Evolutionary conservation across 192 early-diverging fungal species (phyloP), one percentile per base, ranked within the genome.

Genomic region (Coemansia sp.): DNA sequence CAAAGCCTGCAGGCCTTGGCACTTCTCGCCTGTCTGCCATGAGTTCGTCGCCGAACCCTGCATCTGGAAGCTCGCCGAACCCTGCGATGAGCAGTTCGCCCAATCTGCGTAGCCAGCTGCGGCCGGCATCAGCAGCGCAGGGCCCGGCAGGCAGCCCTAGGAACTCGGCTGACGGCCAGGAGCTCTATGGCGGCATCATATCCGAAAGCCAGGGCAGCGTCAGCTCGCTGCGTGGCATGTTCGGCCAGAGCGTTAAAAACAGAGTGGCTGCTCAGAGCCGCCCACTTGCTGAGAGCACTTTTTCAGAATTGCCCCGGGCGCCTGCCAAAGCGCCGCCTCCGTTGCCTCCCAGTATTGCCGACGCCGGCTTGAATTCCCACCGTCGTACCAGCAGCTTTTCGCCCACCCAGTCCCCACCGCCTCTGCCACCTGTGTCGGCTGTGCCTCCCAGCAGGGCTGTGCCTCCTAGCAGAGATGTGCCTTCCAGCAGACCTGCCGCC

Each of bases 151-250:
- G 20, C 23, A 53, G 51, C 25, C 51, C 64, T 10, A 62, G 76
- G n/a, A 60, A 50, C 66, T 68, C 70, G 6, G 40, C 47, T 4
- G 71, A 79, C 2, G 71, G 57, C 15, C 20, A 42, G 12, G 37
- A 52, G 20, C 48, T 24, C 23, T 58, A 56, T 6, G 66, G 70
- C 10, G 71, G 76, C 18, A 69, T 79, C 36, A 53, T 79, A 17
- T 51, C 64, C 37, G 76, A 79, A 64, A 79, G 70, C 58, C 76
- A 79, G 61, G 76, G 76, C 51, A 79, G 76, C 48, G 76, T 79
- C 46, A 79, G 76, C 61, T 69, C 76, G 36, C 61, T 79, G 26
- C 70, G 70, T 12, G 76, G 76, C 54, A 79, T 79, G 67, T 79
- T 79, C 67, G 76, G 76, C 1, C 67, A 79, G 54, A 73, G 70